Evolutionary conservation across 106 monocot genomes (phyloP).

Genomic region (Dioscorea alata): DNA sequence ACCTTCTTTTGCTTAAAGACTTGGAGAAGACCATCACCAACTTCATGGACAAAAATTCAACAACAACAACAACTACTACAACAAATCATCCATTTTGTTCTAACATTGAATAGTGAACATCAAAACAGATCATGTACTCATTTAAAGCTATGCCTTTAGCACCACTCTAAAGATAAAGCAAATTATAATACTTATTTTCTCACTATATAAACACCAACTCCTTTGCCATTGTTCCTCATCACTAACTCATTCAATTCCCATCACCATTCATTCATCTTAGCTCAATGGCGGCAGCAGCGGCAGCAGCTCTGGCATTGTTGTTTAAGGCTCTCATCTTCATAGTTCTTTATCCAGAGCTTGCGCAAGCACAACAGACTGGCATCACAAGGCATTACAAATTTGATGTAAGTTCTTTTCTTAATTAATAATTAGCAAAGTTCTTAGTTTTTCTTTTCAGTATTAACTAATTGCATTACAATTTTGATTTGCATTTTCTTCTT

Average conservation of each 20-base stretch:
- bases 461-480: not conserved
- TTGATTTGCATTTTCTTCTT: not conserved
- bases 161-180: not conserved
- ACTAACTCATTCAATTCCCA: not conserved
- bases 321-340: not conserved
- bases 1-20: constrained; percentile 1
- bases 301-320: not conserved
- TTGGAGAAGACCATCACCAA: not conserved
- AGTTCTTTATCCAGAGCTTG: not conserved
- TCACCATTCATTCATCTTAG: not conserved
- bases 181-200: not conserved
- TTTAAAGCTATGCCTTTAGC: not conserved
- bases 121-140: not conserved
- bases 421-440: too few relatives aligned
- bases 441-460: not conserved
- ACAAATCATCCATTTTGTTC: not conserved
- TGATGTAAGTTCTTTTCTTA: constrained; percentile 8
- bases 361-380: constrained; percentile 3
- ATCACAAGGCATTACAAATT: constrained; percentile 12
- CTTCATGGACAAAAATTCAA: not conserved
- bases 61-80: not conserved
- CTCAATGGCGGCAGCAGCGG: too few relatives aligned
- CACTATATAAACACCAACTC: not conserved
- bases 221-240: not conserved
- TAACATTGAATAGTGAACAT: not conserved